These are phyloP conservation scores for Fusarium sp. DNA, from an alignment of 2,329 filamentous ascomycete species.

Conservation along the genomic window DNA sequence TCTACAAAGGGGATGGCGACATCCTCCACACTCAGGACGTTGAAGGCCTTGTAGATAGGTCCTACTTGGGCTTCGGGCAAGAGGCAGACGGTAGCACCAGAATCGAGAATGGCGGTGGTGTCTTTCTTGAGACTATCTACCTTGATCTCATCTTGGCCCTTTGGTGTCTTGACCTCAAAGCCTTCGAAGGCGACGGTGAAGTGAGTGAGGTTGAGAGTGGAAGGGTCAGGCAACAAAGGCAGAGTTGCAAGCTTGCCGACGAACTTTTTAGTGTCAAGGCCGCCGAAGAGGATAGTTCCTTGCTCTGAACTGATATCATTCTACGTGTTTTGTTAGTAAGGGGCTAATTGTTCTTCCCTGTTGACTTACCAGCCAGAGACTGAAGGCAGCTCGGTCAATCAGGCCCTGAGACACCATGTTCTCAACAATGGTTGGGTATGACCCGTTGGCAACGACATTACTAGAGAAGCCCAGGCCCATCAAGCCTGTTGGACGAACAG, in stretches of 20 bases:
- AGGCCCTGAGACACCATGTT: slow-evolving; percentile 70
- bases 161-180: slow-evolving; percentile 53
- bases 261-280: slow-evolving; percentile 81
- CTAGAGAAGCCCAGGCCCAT: slow-evolving; percentile 69
- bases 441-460: slow-evolving; percentile 58
- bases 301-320: slow-evolving; percentile 73
- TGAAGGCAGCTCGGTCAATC: slow-evolving; percentile 74
- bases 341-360: background rate
- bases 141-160: slow-evolving; percentile 47
- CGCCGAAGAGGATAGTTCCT: slow-evolving; percentile 82
- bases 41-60: slow-evolving; percentile 63
- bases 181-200: slow-evolving; percentile 53
- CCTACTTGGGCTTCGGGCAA: slow-evolving; percentile 70
- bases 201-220: slow-evolving; percentile 53
- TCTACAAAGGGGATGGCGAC: slow-evolving; percentile 63
- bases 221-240: slow-evolving; percentile 60
- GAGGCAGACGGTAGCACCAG: slow-evolving; percentile 77
- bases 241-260: slow-evolving; percentile 60
- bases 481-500: slow-evolving; percentile 65
- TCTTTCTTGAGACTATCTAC: slow-evolving; percentile 56
- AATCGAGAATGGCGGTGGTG: slow-evolving; percentile 79
- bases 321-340: slow-evolving; percentile 33
- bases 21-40: slow-evolving; percentile 56
- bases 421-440: slow-evolving; percentile 71
- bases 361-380: slow-evolving; percentile 67